phyloP scores from a whole-genome alignment of 2,329 filamentous ascomycete genomes.

The Ophiostoma sp. region DNA sequence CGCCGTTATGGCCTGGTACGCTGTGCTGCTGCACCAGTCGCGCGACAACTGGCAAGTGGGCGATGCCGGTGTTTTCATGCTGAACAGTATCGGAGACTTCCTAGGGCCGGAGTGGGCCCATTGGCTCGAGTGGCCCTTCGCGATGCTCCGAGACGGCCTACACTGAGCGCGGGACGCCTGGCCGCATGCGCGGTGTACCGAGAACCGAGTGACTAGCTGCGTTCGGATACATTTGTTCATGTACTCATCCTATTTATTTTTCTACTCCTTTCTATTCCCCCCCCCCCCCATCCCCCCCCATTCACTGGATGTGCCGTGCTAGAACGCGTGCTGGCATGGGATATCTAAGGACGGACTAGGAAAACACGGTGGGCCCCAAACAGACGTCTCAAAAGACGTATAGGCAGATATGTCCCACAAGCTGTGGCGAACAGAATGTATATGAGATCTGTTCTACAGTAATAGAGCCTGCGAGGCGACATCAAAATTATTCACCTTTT shows the following conservation, averaged over 20 bases:
- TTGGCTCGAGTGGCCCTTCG: constrained; percentile 35
- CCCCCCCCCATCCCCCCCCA: too few species aligned
- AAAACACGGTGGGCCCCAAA: neutral
- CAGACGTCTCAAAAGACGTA: neutral
- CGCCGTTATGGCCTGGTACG: constrained; percentile 45
- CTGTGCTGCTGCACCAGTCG: constrained; percentile 42
- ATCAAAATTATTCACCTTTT: neutral
- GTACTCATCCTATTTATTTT: too few species aligned
- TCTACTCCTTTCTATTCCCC: neutral
- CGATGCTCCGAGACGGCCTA: constrained; percentile 27
- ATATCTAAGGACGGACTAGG: neutral
- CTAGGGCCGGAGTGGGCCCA: constrained; percentile 38
- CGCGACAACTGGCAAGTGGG: constrained; percentile 40
- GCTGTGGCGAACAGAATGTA: neutral
- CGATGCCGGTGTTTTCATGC: constrained; percentile 36
- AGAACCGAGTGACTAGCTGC: neutral
- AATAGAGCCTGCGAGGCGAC: neutral
- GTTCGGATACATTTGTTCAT: neutral
- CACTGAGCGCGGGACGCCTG: neutral
- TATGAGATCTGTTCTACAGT: neutral
- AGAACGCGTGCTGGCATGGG: neutral
- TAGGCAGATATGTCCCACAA: neutral
- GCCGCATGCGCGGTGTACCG: neutral
- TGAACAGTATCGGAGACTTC: constrained; percentile 33
- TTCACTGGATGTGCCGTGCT: neutral